Evolutionary conservation across 805 yeast species (phyloP).

Genomic region (Pachysolen tannophilus): DNA sequence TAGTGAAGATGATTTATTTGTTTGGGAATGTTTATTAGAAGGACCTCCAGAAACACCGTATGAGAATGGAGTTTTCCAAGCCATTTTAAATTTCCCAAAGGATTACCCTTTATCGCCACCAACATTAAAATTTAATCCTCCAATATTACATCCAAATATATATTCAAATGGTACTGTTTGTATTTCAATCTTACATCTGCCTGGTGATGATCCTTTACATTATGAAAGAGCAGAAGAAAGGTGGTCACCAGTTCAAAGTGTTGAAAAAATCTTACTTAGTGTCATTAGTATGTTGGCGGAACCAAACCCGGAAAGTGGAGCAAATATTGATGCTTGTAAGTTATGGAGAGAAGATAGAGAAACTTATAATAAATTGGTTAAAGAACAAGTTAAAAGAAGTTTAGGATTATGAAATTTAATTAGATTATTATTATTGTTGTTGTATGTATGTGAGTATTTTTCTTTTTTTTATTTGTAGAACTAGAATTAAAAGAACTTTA

Average conservation of each 20-base stretch:
- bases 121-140: conserved; percentile 74
- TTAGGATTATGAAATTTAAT: conserved; percentile 66
- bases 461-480: too few relatives aligned
- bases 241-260: conserved; percentile 97
- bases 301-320: conserved; percentile 95
- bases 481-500: too few relatives aligned
- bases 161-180: conserved; percentile 95
- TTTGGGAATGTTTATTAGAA: conserved; percentile 43
- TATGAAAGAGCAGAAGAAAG: conserved; percentile 94
- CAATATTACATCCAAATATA: conserved; percentile 87
- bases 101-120: conserved; percentile 94
- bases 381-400: conserved; percentile 57
- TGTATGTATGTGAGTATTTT: too few relatives aligned
- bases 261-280: conserved; percentile 89
- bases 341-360: conserved; percentile 83
- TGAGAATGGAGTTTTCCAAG: conserved; percentile 49
- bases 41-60: conserved; percentile 50
- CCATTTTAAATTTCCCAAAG: conserved; percentile 88
- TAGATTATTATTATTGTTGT: too few relatives aligned
- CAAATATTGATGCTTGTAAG: conserved; percentile 73
- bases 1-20: conserved; percentile 33
- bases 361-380: conserved; percentile 59
- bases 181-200: conserved; percentile 89
- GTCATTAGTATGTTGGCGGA: conserved; percentile 96
- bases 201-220: conserved; percentile 95